Evolutionary conservation across 441 rosid species (phyloP).

Genomic region (Macaranga tanarius): DNA sequence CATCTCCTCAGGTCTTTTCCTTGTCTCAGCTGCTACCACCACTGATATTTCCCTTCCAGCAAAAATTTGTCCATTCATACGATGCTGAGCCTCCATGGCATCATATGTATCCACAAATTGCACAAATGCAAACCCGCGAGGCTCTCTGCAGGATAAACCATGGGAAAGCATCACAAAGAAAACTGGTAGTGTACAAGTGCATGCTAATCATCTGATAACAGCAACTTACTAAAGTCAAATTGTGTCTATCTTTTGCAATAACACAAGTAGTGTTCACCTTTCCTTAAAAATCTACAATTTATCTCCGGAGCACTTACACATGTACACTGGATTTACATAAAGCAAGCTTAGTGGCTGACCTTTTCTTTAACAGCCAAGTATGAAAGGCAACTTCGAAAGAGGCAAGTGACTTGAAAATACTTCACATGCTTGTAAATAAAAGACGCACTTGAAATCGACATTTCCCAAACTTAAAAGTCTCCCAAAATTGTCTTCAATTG

Average conservation of each 20-base stretch:
- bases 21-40: constrained; percentile 84
- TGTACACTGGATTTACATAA: constrained; percentile 40
- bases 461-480: constrained; percentile 51
- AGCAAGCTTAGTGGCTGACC: constrained; percentile 59
- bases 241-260: constrained; percentile 26
- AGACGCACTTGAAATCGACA: constrained; percentile 60
- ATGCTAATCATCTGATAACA: constrained; percentile 14
- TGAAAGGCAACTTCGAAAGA: constrained; percentile 77
- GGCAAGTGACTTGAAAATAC: constrained; percentile 65
- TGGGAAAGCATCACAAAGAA: constrained; percentile 19
- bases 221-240: constrained; percentile 22
- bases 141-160: constrained; percentile 56
- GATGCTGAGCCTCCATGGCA: constrained; percentile 84
- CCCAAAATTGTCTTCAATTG: constrained; percentile 52
- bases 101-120: constrained; percentile 92
- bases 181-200: constrained; percentile 16
- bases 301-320: constrained; percentile 40
- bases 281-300: constrained; percentile 35
- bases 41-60: constrained; percentile 92
- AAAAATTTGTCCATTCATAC: constrained; percentile 83
- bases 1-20: constrained; percentile 99
- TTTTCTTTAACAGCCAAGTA: constrained; percentile 62
- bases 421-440: constrained; percentile 68
- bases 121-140: constrained; percentile 98
- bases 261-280: constrained; percentile 36